These are phyloP conservation scores for Ceratocystis albifundus DNA, from an alignment of 2,329 filamentous ascomycete species.

Conservation along the genomic window DNA sequence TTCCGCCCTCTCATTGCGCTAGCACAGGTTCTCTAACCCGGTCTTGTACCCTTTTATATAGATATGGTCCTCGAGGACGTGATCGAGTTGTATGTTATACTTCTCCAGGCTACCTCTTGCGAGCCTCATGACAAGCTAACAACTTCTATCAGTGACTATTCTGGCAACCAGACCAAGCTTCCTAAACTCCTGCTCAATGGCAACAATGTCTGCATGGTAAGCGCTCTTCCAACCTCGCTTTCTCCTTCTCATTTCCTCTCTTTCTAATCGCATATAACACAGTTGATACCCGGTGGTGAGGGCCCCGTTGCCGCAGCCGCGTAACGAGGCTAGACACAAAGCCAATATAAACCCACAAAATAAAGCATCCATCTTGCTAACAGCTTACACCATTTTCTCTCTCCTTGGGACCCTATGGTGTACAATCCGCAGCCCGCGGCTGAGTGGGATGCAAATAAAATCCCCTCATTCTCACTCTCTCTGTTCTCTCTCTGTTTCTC, in stretches of 20 bases:
- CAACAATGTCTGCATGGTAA: conserved; percentile 99
- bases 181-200: conserved; percentile 93
- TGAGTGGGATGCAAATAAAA: neutral
- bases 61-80: conserved; percentile 98
- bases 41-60: conserved; percentile 31
- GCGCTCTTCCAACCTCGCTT: conserved; percentile 25
- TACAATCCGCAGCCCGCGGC: neutral
- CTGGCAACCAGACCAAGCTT: conserved; percentile 74
- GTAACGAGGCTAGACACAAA: conserved; percentile 16
- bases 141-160: conserved; percentile 61
- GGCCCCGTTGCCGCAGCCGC: conserved; percentile 41
- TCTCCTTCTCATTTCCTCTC: neutral
- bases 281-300: conserved; percentile 71
- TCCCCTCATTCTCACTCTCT: neutral
- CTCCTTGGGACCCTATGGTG: neutral
- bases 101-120: neutral
- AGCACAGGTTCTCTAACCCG: conserved; percentile 24
- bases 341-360: conserved; percentile 7
- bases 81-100: conserved; percentile 68
- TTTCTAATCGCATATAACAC: conserved; percentile 22
- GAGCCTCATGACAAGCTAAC: neutral
- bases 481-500: neutral
- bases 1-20: neutral
- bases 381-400: neutral
- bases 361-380: neutral